phyloP scores from a whole-genome alignment of 179 eudicot species.

The Silene noctiflora region DNA sequence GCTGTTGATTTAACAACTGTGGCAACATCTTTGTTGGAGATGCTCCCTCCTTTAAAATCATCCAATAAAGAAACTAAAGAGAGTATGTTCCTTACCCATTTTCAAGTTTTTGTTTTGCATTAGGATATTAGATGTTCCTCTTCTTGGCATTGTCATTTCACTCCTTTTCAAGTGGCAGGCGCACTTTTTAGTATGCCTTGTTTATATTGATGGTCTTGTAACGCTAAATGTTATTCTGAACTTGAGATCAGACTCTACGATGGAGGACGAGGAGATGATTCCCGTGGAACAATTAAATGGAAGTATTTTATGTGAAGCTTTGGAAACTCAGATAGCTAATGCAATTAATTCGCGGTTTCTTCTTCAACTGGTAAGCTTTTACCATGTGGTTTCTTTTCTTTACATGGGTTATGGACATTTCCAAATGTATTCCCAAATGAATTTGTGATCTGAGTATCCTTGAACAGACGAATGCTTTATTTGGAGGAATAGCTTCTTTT shows the following conservation, averaged over 20 bases:
- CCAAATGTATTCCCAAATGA: neutral
- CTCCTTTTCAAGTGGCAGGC: neutral
- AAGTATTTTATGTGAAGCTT: conserved; percentile 45
- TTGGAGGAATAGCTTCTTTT: conserved; percentile 54
- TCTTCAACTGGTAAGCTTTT: conserved; percentile 60
- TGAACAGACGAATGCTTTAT: conserved; percentile 72
- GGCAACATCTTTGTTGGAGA: conserved; percentile 72
- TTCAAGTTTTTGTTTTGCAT: neutral
- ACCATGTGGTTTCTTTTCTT: neutral
- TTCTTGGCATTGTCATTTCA: neutral
- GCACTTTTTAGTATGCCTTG: conserved; percentile 8
- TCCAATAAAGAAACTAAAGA: conserved; percentile 44
- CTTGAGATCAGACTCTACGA: conserved; percentile 37
- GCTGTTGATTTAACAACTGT: conserved; percentile 80
- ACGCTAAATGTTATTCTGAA: conserved; percentile 1
- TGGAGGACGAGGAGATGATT: conserved; percentile 73
- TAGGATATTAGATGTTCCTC: neutral
- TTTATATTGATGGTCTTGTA: neutral
- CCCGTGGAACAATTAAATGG: conserved; percentile 44
- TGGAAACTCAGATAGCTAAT: conserved; percentile 67
- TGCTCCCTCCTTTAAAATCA: conserved; percentile 69
- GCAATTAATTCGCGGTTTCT: conserved; percentile 86
- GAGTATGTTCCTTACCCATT: conserved; percentile 34
- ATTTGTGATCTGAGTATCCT: conserved; percentile 19
- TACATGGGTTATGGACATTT: neutral